Base-by-base conservation (phyloP, 331 rosid genomes). In the Prunus yedoensis region DNA sequence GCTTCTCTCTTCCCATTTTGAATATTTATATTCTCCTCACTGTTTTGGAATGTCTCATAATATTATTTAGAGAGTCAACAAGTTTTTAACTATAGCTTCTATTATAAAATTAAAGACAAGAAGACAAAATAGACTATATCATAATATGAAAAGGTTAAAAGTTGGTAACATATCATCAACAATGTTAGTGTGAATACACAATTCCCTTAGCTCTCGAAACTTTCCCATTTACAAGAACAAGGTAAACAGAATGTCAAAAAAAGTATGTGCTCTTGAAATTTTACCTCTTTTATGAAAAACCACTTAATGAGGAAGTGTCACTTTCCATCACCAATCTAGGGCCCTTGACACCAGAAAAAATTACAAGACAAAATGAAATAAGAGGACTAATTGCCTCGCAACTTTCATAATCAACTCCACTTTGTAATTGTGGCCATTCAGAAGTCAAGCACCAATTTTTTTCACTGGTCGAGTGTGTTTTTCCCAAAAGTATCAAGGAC, bases 401-500 rank as follows among this genome's bases (percentile, higher is more conserved):
- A 28, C 28, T n/a, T 77, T 12, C 43, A 28, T 58, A 38, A 58
- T 35, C 58, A 68, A 21, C 50, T 74, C 67, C 54, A 54, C 54
- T 32, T 32, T 80, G 6, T 16, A 52, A 72, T 70, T 79, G 74
- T 77, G 61, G 77, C 83, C 60, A 12, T 49, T 41, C 45, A 10
- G 30, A 45, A 66, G 45, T 75, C 74, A 74, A 13, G 74, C 64
- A 80, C 78, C 69, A 57, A 57, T 63, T 61, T 70, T 70, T 57
- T 71, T 77, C 41, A 38, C 43, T 38, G 9, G 77, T 73, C 71
- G 75, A 77, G 70, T 74, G 66, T 62, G 67, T 35, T 71, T 73
- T 81, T 73, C 70, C 70, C 35, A 80, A 4, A 65, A 81, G 67
- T 64, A 54, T 74, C 51, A 23, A 30, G 86, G 81, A 70, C 87